Evolutionary conservation across 169 alveolate species (phyloP), one percentile per base, ranked within the genome.

Genomic region (Cardiosporidium cionae): DNA sequence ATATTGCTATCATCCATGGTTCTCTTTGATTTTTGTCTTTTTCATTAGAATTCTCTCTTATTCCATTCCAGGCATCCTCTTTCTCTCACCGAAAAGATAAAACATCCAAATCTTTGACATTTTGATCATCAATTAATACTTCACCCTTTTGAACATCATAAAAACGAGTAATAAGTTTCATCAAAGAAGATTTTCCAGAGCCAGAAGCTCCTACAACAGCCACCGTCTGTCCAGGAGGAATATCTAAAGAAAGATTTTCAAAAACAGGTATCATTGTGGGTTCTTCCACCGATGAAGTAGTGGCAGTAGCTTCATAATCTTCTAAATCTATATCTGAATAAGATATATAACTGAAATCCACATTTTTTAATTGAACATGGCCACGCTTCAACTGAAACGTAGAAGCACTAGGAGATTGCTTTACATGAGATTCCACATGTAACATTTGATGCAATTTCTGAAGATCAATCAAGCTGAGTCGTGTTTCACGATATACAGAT

Each of bases 171-270:
- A 91, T 80, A 52, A 88, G 90, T 25, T 92, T 92, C 31, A 93
- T 68, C 7, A 93, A 64, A 2, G 98, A 86, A 22, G 84, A 80
- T 76, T 93, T 91, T 25, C 96, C 96, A 32, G 90, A 73, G 7
- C 96, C 96, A 9, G 72, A 37, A 28, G 68, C 69, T 9, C 86
- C 86, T 22, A 69, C 80, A 23, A 80, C 3, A n/a, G 83, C 82
- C 25, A 70, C 76, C 29, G 68, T 68, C 64, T 67, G 4, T 29
- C 86, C 86, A 6, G 80, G 67, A 2, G 32, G 58, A 22, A 74
- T 65, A 32, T 64, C 29, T 9, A 9, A n/a, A n/a, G 44, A n/a
- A 9, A n/a, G 9, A 9, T 9, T 63, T n/a, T 16, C 69, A 16
- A n/a, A 16, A 9, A 63, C 66, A 44, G 16, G 69, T n/a, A 16